Evolutionary conservation across 306 rosid genomes (phyloP).

Genomic region (Prunus mira): DNA sequence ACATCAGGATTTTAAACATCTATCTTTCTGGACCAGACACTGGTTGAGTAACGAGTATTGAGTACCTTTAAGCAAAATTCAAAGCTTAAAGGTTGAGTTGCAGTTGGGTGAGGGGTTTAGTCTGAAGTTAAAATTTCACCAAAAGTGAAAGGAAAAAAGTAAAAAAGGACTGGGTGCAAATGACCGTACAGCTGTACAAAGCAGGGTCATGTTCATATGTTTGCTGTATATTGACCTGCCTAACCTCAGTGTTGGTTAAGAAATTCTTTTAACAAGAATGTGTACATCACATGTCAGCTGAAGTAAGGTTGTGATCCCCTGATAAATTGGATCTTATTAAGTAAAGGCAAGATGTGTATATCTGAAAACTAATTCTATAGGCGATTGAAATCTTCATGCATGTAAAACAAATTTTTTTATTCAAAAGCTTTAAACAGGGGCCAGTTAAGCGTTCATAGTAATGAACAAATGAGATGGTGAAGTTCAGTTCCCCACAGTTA

Average conservation of each 20-base stretch:
- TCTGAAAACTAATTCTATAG: not conserved
- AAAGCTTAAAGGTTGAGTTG: not conserved
- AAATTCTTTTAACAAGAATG: not conserved
- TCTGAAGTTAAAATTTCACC: not conserved
- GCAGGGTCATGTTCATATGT: not conserved
- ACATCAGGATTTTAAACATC: not conserved
- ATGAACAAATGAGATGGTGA: no score
- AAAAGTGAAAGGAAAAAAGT: not conserved
- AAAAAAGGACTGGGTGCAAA: not conserved
- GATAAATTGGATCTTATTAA: not conserved
- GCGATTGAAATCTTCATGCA: not conserved
- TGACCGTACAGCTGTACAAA: not conserved
- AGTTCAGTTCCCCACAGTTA: not conserved
- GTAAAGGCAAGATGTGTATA: not conserved
- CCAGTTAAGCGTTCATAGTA: not conserved
- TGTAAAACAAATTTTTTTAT: not conserved
- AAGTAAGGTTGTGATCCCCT: not conserved
- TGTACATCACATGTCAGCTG: not conserved
- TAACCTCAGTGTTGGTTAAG: not conserved
- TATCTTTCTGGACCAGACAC: not conserved
- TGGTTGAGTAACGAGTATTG: not conserved
- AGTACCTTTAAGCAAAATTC: not conserved
- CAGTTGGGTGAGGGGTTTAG: not conserved
- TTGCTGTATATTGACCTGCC: not conserved
- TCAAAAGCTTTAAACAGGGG: not conserved